Evolutionary conservation across 352 stramenopile genomes (phyloP).

Genomic region (Globisporangium sylvaticum): DNA sequence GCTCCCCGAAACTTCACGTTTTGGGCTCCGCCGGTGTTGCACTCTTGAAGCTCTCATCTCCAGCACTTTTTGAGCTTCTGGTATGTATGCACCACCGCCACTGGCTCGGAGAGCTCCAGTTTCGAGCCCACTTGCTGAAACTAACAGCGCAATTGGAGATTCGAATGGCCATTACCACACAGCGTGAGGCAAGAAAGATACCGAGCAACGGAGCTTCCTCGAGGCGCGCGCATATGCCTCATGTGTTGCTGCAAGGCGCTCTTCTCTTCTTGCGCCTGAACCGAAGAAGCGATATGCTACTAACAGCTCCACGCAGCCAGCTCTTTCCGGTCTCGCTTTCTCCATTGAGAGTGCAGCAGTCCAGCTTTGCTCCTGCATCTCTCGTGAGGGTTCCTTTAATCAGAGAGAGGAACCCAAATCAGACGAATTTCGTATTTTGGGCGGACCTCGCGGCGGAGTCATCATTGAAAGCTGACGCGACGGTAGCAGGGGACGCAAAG

Average conservation of each 20-base stretch:
- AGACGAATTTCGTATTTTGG: slow-evolving; percentile 15
- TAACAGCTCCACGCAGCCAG: background rate
- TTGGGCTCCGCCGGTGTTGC: background rate
- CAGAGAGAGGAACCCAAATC: slow-evolving; percentile 8
- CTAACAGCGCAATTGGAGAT: background rate
- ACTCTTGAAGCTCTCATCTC: slow-evolving; percentile 5
- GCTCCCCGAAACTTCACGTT: background rate
- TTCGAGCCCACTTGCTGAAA: background rate
- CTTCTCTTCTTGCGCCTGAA: background rate
- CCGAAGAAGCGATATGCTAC: background rate
- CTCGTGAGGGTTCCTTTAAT: background rate
- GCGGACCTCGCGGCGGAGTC: background rate
- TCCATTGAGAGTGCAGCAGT: too few species aligned
- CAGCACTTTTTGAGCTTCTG: background rate
- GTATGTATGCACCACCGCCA: background rate
- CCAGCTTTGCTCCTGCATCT: background rate
- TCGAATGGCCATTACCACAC: background rate
- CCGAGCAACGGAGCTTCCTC: background rate
- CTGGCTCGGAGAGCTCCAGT: background rate
- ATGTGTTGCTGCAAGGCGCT: background rate
- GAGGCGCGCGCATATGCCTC: background rate
- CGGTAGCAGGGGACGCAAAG: background rate
- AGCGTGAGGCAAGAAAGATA: slow-evolving; percentile 1
- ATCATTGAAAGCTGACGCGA: background rate
- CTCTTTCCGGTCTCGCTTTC: too few species aligned